Percentiles rank a stretch among this genome's conserved stretches.
phyloP scores from a whole-genome alignment of 2,329 filamentous ascomycete genomes.

The Byssoonygena ceratinophila region DNA sequence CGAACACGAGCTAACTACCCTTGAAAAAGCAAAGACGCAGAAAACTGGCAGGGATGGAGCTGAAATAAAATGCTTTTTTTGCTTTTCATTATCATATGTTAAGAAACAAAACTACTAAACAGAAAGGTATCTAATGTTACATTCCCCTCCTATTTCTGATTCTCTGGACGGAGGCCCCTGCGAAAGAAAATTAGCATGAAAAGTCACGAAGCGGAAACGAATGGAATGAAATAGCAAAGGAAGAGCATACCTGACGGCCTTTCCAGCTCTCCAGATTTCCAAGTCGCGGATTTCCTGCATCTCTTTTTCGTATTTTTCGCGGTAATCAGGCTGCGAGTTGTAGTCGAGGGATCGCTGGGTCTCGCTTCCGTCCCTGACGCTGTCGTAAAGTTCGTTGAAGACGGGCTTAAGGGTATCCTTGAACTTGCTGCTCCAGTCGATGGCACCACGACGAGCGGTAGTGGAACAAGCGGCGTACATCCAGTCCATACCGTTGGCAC shows the following conservation, averaged over 20 bases:
- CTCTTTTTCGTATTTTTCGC: conserved; percentile 94
- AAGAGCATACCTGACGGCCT: conserved; percentile 67
- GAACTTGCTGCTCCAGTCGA: conserved; percentile 96
- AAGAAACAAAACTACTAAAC: not conserved
- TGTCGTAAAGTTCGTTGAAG: conserved; percentile 94
- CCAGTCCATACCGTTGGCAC: conserved; percentile 98
- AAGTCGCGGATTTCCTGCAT: conserved; percentile 96
- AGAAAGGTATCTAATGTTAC: conserved; percentile 11
- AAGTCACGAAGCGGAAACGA: not conserved
- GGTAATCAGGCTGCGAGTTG: conserved; percentile 93
- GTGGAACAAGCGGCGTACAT: conserved; percentile 99
- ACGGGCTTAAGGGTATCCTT: conserved; percentile 98
- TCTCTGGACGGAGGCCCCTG: conserved; percentile 71
- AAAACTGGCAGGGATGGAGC: not conserved
- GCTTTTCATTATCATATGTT: not conserved
- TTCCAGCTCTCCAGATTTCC: conserved; percentile 98
- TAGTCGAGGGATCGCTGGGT: conserved; percentile 94
- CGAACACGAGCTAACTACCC: not conserved
- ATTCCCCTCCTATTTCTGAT: conserved; percentile 58
- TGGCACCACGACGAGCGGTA: conserved; percentile 93
- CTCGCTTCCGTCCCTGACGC: conserved; percentile 82
- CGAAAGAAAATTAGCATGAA: not conserved
- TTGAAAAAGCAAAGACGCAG: not conserved
- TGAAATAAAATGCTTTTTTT: not conserved
- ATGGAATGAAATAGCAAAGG: conserved; percentile 15